A percentile compares a stretch with the other conserved stretches of the same genome.
Conservation (phyloP, 2,329 filamentous ascomycete species). For the Pestalotiopsis sp. region DNA sequence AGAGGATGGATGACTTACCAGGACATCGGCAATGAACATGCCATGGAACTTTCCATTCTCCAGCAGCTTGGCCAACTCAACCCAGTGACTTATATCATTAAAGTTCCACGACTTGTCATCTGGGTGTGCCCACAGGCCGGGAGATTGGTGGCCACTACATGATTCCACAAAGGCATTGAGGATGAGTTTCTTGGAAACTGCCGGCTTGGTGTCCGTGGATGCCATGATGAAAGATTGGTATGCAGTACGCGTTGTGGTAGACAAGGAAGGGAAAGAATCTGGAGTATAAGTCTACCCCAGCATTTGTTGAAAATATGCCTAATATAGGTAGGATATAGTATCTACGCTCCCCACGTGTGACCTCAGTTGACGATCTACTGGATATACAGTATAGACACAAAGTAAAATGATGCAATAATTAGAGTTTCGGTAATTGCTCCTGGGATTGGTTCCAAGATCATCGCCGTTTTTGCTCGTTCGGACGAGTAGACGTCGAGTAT, state of each 20-base stretch:
- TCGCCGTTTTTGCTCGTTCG: not conserved
- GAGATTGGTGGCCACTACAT: constrained; percentile 61
- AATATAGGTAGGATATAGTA: not conserved
- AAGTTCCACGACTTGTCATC: constrained; percentile 58
- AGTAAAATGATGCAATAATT: constrained; percentile 6
- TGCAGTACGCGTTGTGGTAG: not conserved
- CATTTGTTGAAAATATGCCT: not conserved
- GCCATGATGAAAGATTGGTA: not conserved
- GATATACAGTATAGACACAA: not conserved
- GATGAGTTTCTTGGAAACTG: constrained; percentile 51
- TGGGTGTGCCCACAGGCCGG: constrained; percentile 49
- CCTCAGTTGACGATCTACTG: not conserved
- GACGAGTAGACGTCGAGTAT: not conserved
- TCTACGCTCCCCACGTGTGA: not conserved
- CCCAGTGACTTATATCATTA: constrained; percentile 66
- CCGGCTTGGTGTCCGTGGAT: not conserved
- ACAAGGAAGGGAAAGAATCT: not conserved
- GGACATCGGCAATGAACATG: constrained; percentile 68
- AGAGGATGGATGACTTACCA: constrained; percentile 43
- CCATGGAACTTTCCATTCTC: constrained; percentile 67
- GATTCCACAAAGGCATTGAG: constrained; percentile 68
- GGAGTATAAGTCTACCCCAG: not conserved
- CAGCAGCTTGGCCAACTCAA: constrained; percentile 64
- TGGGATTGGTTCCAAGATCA: not conserved
- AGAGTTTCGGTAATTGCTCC: constrained; percentile 6